Evolutionary conservation across 1,284 basidiomycete genomes (phyloP), one percentile per base, ranked within the genome.

Genomic region (Inonotus hispidus): DNA sequence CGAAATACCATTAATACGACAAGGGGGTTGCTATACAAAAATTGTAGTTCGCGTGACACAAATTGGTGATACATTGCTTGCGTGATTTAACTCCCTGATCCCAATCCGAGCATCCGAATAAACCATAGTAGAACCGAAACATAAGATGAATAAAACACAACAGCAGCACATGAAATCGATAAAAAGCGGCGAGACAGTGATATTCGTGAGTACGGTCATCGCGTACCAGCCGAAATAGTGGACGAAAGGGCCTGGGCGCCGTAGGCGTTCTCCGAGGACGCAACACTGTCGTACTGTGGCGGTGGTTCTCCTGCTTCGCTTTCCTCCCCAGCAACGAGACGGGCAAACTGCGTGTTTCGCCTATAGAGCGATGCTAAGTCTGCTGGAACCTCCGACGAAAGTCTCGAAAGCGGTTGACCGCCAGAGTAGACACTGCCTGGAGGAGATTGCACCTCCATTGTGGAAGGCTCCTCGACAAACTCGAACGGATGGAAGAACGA

Each of bases 281-380:
- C 59, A 35, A 64, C 45, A 43, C 16, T 21, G 61, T 80, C 79
- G 67, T 89, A 89, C 11, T 78, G 71, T 6, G 87, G 87, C 0
- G 87, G 87, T 37, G 78, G 75, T 66, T 89, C 86, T 25, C 87
- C 88, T 21, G 74, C 74, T 67, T 84, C 80, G 41, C 79, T 82
- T 71, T 84, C 82, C 68, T 83, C 79, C 5, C 87, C 88, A 21
- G 81, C 77, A 37, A 89, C 77, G 13, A 89, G 74, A 38, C 83
- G 75, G 65, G 82, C 81, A 63, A 84, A 88, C 65, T 82, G 76
- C 57, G 72, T 71, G 63, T 75, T 82, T 37, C 70, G 74, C 59
- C 71, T 70, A 37, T 76, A 71, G 25, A 78, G 65, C 35, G 75
- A 73, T 61, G 74, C 71, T 23, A 70, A 43, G 19, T 67, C 67